Evolutionary conservation across 306 rosid genomes (phyloP).

Genomic region (Alnus rubra): DNA sequence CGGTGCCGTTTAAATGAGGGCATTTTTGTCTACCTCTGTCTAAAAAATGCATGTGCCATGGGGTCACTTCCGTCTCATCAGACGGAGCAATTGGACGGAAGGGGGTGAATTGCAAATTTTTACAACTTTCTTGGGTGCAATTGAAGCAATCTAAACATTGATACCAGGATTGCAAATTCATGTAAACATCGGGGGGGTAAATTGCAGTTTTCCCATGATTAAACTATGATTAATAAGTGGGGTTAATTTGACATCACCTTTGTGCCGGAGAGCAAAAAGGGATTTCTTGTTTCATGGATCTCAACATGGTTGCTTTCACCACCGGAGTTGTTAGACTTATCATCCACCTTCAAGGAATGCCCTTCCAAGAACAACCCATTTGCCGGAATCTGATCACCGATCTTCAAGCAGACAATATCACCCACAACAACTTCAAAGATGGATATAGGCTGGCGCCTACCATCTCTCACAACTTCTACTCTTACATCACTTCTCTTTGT

Average conservation of each 20-base stretch:
- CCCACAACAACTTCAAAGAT: constrained; percentile 27
- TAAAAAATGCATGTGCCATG: too few species aligned
- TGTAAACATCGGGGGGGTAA: too few species aligned
- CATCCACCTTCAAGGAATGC: constrained; percentile 28
- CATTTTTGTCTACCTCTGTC: too few species aligned
- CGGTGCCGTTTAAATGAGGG: too few species aligned
- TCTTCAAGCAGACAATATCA: constrained; percentile 26
- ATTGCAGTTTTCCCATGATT: too few species aligned
- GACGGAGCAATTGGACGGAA: too few species aligned
- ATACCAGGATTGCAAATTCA: too few species aligned
- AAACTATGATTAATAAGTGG: too few species aligned
- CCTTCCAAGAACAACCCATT: constrained; percentile 32
- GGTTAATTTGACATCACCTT: neutral
- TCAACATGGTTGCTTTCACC: neutral
- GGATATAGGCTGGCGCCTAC: constrained; percentile 14
- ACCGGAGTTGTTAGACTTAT: constrained; percentile 12
- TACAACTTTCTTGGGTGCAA: too few species aligned
- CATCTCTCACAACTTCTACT: constrained; percentile 24
- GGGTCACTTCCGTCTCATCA: too few species aligned
- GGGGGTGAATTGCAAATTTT: too few species aligned
- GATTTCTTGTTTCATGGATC: constrained; percentile 15
- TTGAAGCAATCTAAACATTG: too few species aligned
- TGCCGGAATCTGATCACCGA: constrained; percentile 30
- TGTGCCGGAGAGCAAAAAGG: constrained; percentile 27
- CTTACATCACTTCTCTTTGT: constrained; percentile 12